Base-by-base conservation (phyloP, 495 filamentous ascomycete species). In the Durotheca rogersii region DNA sequence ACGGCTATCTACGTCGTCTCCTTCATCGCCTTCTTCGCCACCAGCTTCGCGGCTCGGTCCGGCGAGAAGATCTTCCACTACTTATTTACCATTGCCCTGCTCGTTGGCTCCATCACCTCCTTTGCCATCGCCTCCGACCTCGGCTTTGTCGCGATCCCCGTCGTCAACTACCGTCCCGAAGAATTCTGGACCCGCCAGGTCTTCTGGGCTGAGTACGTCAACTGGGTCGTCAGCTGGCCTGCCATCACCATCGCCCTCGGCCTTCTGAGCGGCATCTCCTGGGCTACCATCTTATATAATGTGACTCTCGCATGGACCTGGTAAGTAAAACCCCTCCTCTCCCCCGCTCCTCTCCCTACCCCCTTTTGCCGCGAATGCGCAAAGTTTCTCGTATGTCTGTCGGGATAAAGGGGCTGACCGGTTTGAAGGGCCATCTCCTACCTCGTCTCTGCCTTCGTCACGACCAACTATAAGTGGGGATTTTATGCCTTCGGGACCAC, bases 21-120 rank as follows among this genome's bases (percentile, higher is more conserved):
- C 18, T 63, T 72, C 41, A 29, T 76, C n/a, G 48, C 29, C 55
- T 51, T 72, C 56, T 67, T 56, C 38, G 67, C 50, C 33, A 61
- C 67, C n/a, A 62, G 65, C 34, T 72, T 68, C 53, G 41, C 60
- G 1, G 71, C 76, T 40, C 61, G 64, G 10, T 47, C 58, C 12
- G 72, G 73, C 17, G 76, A 79, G 62, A 68, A 66, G 53, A 68
- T 80, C 60, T 80, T 79, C 66, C 76, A 80, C 62, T 77, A 78
- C 51, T 60, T 79, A 44, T 80, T 76, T 62, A 72, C 65, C 41
- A 63, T 79, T 37, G 69, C 72, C 31, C 65, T 65, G 41, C 67
- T 78, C 14, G 66, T 68, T 48, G 76, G 74, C 34, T 53, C 70
- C 23, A 69, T 76, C 53, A 47, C 67, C 36, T 77, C 76, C 65